A percentile compares a stretch with the other conserved stretches of the same genome.
phyloP scores from a whole-genome alignment of 2,329 filamentous ascomycete species.

The Magnaporthiopsis incrustans region DNA sequence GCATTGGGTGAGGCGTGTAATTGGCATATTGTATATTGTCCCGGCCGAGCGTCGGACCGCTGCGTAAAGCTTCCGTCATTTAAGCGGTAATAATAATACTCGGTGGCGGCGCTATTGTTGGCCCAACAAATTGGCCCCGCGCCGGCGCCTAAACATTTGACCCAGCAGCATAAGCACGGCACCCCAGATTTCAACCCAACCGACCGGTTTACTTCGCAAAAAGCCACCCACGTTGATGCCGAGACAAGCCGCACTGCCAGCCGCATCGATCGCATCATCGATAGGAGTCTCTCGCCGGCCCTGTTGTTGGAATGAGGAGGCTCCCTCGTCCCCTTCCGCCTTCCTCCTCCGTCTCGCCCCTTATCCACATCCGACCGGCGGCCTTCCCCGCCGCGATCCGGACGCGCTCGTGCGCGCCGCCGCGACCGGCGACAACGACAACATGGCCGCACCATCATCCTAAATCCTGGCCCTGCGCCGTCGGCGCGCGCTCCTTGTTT shows the following conservation, averaged over 20 bases:
- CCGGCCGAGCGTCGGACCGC: too few relatives aligned
- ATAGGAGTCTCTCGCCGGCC: conserved; percentile 12
- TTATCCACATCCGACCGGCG: conserved; percentile 3
- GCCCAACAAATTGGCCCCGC: background rate
- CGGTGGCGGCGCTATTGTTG: too few relatives aligned
- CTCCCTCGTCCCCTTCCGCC: conserved; percentile 27
- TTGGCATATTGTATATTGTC: too few relatives aligned
- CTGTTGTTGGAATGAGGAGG: conserved; percentile 36
- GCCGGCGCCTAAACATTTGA: background rate
- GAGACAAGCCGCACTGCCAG: background rate
- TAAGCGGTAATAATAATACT: too few relatives aligned
- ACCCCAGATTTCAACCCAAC: background rate
- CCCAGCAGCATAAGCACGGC: background rate
- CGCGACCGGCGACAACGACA: conserved; percentile 10
- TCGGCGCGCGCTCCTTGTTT: background rate
- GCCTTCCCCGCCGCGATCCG: conserved; percentile 14
- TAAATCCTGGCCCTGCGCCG: background rate
- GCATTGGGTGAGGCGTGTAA: too few relatives aligned
- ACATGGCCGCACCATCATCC: background rate
- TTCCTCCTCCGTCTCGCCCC: conserved; percentile 17
- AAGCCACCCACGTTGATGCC: background rate
- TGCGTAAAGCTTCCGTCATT: too few relatives aligned
- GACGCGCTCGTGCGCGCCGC: conserved; percentile 11
- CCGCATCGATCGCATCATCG: conserved; percentile 3
- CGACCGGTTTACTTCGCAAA: background rate